Percentiles rank a stretch among this genome's conserved stretches.
These are phyloP conservation scores for Pyrenochaeta sp. DNA, from an alignment of 2,329 filamentous ascomycete genomes.

Conservation along the genomic window DNA sequence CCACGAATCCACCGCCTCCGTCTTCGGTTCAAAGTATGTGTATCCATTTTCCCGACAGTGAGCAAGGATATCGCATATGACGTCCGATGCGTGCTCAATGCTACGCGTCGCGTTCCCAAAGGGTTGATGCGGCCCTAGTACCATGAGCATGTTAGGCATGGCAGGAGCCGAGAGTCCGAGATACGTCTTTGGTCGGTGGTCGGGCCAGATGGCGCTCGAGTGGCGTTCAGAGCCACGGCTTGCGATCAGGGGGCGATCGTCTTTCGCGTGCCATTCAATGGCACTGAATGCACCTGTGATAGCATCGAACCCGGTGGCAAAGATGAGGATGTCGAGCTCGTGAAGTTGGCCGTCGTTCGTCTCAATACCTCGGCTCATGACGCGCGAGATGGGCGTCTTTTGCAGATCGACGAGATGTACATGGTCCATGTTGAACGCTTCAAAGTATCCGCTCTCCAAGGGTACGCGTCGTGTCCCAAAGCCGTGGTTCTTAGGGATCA, in stretches of 20 bases:
- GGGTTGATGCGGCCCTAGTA: slow-evolving; percentile 55
- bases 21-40: slow-evolving; percentile 51
- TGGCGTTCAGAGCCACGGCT: slow-evolving; percentile 20
- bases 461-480: slow-evolving; percentile 52
- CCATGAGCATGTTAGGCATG: slow-evolving; percentile 48
- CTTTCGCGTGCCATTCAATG: slow-evolving; percentile 32
- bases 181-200: slow-evolving; percentile 31
- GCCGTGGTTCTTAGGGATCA: slow-evolving; percentile 50
- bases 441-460: slow-evolving; percentile 54
- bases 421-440: slow-evolving; percentile 49
- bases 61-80: slow-evolving; percentile 46
- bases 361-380: slow-evolving; percentile 48
- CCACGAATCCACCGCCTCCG: slow-evolving; percentile 55
- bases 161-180: slow-evolving; percentile 32
- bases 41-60: slow-evolving; percentile 45
- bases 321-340: slow-evolving; percentile 50
- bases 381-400: slow-evolving; percentile 43
- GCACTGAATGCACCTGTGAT: slow-evolving; percentile 37
- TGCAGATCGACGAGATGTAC: slow-evolving; percentile 51
- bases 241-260: slow-evolving; percentile 29
- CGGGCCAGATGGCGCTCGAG: slow-evolving; percentile 25
- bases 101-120: slow-evolving; percentile 54
- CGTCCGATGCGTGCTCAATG: slow-evolving; percentile 54
- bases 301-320: slow-evolving; percentile 56
- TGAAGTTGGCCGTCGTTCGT: slow-evolving; percentile 44